phyloP scores from a whole-genome alignment of 2,329 filamentous ascomycete genomes.

The Neofusicoccum kwambonambiense region DNA sequence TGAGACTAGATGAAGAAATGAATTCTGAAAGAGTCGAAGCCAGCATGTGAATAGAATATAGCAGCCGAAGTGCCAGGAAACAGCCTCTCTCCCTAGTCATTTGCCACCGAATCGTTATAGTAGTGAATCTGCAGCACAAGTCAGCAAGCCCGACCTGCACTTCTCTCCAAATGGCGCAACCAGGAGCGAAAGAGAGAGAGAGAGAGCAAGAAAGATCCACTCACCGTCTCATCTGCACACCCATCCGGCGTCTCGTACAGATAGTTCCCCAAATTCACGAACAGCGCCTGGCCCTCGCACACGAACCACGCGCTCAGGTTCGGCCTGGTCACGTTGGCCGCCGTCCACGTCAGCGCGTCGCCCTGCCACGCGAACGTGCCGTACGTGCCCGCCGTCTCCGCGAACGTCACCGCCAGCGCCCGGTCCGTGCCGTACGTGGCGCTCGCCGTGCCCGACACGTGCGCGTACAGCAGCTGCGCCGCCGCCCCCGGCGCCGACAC shows the following conservation, averaged over 20 bases:
- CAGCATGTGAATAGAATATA: no score
- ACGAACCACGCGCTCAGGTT: slow-evolving; percentile 62
- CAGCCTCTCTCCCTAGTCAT: slow-evolving; percentile 13
- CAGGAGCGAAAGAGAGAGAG: neutral
- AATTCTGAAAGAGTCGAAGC: no score
- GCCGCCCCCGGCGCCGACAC: slow-evolving; percentile 49
- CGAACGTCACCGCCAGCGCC: slow-evolving; percentile 53
- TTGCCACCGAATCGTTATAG: slow-evolving; percentile 38
- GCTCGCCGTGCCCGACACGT: slow-evolving; percentile 27
- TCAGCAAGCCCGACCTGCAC: neutral
- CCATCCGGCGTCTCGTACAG: slow-evolving; percentile 57
- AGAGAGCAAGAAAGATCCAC: neutral
- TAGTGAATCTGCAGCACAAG: slow-evolving; percentile 31
- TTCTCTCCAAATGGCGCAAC: neutral
- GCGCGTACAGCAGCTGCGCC: slow-evolving; percentile 35
- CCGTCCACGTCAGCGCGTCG: slow-evolving; percentile 58
- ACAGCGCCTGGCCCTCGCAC: slow-evolving; percentile 52
- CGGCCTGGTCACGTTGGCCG: slow-evolving; percentile 49
- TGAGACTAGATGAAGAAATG: no score
- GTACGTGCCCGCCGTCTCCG: slow-evolving; percentile 51
- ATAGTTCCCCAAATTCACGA: slow-evolving; percentile 61
- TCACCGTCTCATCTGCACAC: slow-evolving; percentile 56
- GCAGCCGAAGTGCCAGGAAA: no score
- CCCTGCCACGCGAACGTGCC: slow-evolving; percentile 58
- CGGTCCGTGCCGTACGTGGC: slow-evolving; percentile 27